phyloP scores from a whole-genome alignment of 2,329 filamentous ascomycete genomes.

The Westerdykella ornata region DNA sequence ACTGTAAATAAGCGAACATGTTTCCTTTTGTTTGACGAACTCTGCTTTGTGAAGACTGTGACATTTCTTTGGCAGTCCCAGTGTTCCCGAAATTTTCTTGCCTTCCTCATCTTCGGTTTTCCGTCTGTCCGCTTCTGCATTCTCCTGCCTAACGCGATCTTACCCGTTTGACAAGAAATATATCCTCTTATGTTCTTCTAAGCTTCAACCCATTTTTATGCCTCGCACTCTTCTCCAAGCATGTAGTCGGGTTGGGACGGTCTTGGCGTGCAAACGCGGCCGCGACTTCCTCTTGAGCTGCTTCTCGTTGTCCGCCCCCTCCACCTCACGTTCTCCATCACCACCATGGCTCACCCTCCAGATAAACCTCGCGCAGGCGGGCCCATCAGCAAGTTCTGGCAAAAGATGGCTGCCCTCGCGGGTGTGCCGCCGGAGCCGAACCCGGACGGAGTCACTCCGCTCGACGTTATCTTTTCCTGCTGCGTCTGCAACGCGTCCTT shows the following conservation, averaged over 20 bases:
- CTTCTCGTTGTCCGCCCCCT: no score
- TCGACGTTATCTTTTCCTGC: conserved; percentile 47
- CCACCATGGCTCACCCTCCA: no score
- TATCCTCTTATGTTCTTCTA: no score
- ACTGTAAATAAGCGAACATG: conserved; percentile 24
- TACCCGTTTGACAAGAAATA: no score
- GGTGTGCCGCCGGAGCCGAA: conserved; percentile 6
- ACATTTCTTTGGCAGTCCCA: background rate
- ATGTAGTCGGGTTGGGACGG: conserved; percentile 6
- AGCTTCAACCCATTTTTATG: background rate
- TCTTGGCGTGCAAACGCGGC: conserved; percentile 13
- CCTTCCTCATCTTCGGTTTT: background rate
- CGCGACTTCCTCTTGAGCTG: conserved; percentile 2
- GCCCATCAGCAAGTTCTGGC: no score
- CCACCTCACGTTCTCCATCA: conserved; percentile 1
- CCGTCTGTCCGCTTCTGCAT: background rate
- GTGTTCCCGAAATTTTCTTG: background rate
- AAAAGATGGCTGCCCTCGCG: conserved; percentile 1
- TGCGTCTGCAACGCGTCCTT: conserved; percentile 43
- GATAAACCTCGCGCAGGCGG: no score
- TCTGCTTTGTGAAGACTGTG: conserved; percentile 4
- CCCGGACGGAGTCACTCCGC: conserved; percentile 26
- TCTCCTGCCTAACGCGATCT: no score
- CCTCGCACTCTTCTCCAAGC: background rate
- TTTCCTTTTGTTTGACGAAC: conserved; percentile 4